phyloP scores from a whole-genome alignment of 306 rosid species.

The Neltuma alba region DNA sequence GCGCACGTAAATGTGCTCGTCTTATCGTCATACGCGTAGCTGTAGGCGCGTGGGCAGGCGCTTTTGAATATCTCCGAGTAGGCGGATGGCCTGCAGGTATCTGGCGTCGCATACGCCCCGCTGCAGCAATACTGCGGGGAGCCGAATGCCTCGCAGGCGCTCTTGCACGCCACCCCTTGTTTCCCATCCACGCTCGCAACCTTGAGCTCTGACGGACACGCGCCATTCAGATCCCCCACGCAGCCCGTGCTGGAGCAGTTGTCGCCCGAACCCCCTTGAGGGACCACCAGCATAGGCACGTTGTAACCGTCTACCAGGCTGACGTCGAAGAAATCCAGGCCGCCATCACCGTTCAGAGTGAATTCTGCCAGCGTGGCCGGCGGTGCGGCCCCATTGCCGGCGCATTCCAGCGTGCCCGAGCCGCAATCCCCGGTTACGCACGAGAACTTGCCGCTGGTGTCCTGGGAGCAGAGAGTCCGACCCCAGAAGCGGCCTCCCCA shows the following conservation, averaged over 20 bases:
- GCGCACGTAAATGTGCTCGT: constrained; percentile 92
- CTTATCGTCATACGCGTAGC: constrained; percentile 90
- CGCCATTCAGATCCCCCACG: constrained; percentile 54
- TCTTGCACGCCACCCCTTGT: constrained; percentile 72
- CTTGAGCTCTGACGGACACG: constrained; percentile 64
- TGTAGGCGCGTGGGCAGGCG: constrained; percentile 89
- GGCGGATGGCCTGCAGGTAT: constrained; percentile 73
- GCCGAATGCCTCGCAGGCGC: constrained; percentile 85
- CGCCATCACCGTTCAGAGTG: constrained; percentile 50
- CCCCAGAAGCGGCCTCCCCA: constrained; percentile 99
- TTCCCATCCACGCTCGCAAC: constrained; percentile 36
- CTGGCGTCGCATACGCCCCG: constrained; percentile 70
- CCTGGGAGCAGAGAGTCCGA: constrained; percentile 66
- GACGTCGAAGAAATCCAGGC: constrained; percentile 68
- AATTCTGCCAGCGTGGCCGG: constrained; percentile 78
- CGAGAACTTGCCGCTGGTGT: constrained; percentile 65
- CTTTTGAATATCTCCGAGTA: constrained; percentile 70
- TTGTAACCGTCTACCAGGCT: constrained; percentile 76
- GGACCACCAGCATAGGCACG: constrained; percentile 64
- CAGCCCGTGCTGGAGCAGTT: constrained; percentile 68
- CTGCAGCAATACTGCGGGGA: constrained; percentile 79
- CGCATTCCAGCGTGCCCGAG: constrained; percentile 56
- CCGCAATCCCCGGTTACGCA: constrained; percentile 77
- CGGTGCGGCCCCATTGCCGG: constrained; percentile 45
- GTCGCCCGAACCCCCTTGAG: constrained; percentile 56